phyloP scores from a whole-genome alignment of 1,284 basidiomycete species.

The Tremellales sp. region DNA sequence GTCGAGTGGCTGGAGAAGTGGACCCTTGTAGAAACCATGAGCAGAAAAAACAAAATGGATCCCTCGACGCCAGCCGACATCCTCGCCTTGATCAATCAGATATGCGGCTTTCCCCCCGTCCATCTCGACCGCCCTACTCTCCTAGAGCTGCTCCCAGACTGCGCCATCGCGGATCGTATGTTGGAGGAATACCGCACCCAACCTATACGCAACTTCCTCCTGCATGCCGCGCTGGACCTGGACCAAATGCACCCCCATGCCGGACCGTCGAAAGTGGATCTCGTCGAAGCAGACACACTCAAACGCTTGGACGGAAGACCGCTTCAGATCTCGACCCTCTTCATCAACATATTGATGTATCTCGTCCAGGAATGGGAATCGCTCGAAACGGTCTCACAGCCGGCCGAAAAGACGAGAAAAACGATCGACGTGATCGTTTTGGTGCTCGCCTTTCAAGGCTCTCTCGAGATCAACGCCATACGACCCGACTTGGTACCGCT shows the following conservation, averaged over 20 bases:
- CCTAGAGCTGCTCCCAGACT: conserved; percentile 57
- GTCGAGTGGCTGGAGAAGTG: conserved; percentile 64
- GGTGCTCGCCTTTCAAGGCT: conserved; percentile 64
- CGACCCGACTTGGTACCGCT: conserved; percentile 35
- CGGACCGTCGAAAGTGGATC: conserved; percentile 6
- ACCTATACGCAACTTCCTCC: conserved; percentile 64
- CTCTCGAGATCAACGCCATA: conserved; percentile 62
- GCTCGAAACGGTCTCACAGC: conserved; percentile 4
- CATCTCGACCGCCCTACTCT: conserved; percentile 8
- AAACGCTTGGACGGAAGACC: conserved; percentile 52
- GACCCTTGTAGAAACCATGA: conserved; percentile 52
- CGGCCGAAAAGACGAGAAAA: conserved; percentile 60
- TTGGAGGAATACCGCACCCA: conserved; percentile 58
- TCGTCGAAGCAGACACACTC: conserved; percentile 41
- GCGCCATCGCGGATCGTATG: conserved; percentile 59
- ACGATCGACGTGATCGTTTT: conserved; percentile 65
- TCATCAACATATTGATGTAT: conserved; percentile 60
- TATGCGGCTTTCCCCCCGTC: conserved; percentile 54
- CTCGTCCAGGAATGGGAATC: conserved; percentile 55
- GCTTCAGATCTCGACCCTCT: conserved; percentile 61
- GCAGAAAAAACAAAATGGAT: conserved; percentile 53
- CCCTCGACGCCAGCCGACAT: conserved; percentile 58
- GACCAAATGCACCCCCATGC: conserved; percentile 18
- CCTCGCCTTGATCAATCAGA: conserved; percentile 59
- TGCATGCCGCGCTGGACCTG: conserved; percentile 62